These are phyloP conservation scores for Rhynchospora pubera DNA, from an alignment of 176 grass and related monocot species.

Conservation along the genomic window DNA sequence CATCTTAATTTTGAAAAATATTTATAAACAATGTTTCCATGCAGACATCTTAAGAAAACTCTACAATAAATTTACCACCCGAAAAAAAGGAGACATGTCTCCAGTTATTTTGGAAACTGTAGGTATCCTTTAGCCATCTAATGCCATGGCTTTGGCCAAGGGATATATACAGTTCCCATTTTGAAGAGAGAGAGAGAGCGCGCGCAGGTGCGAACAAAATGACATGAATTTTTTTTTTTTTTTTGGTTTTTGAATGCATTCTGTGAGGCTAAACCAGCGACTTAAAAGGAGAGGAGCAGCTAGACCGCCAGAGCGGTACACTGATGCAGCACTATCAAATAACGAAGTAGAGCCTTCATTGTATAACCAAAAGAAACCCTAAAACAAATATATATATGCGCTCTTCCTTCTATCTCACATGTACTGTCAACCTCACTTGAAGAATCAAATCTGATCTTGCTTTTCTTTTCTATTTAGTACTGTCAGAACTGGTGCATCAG, in stretches of 20 bases:
- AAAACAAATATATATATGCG: constrained; percentile 22
- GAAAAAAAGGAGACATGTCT: neutral
- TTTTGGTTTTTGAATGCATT: neutral
- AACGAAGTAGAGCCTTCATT: constrained; percentile 3
- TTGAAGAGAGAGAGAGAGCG: neutral
- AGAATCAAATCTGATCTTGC: constrained; percentile 4
- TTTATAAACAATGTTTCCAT: constrained; percentile 20
- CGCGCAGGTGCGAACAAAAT: neutral
- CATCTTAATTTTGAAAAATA: neutral
- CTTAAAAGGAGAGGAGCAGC: too few relatives aligned
- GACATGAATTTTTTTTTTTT: neutral
- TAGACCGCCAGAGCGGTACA: neutral
- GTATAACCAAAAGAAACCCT: constrained; percentile 1
- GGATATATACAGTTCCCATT: constrained; percentile 24
- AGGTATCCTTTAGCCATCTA: constrained; percentile 22
- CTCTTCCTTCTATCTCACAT: constrained; percentile 28
- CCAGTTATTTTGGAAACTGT: constrained; percentile 13
- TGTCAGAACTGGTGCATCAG: constrained; percentile 36
- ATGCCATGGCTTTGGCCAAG: constrained; percentile 4
- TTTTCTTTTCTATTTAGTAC: neutral
- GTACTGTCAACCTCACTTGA: constrained; percentile 32
- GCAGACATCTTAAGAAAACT: neutral
- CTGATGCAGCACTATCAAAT: constrained; percentile 13
- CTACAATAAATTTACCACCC: constrained; percentile 9
- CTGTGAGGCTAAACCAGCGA: neutral